Evolutionary conservation across 768 basidiomycete genomes (phyloP).

Genomic region (Boletus sp.): DNA sequence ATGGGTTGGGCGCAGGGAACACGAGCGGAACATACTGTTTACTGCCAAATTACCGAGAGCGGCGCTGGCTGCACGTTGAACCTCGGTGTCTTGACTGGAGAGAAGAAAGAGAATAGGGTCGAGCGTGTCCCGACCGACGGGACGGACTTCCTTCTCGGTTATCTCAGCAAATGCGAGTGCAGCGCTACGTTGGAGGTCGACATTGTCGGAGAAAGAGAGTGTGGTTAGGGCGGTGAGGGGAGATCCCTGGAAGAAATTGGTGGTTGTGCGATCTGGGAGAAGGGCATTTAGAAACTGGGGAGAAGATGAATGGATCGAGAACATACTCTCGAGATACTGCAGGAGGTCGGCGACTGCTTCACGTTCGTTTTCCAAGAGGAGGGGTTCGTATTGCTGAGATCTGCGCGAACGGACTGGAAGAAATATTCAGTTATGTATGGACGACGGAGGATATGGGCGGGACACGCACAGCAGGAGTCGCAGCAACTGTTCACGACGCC

Average conservation of each 20-base stretch:
- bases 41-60: conserved; percentile 97
- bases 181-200: conserved; percentile 96
- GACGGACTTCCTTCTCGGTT: conserved; percentile 98
- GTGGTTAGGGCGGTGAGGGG: conserved; percentile 93
- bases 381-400: conserved; percentile 83
- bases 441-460: conserved; percentile 6
- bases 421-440: conserved; percentile 19
- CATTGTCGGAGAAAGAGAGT: conserved; percentile 97
- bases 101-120: conserved; percentile 98
- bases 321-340: conserved; percentile 94
- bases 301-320: conserved; percentile 2
- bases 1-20: conserved; percentile 9
- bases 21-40: conserved; percentile 68
- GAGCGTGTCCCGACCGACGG: conserved; percentile 93
- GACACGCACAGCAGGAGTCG: conserved; percentile 71
- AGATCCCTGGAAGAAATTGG: conserved; percentile 95
- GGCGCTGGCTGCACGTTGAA: conserved; percentile 96
- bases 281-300: neutral
- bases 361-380: conserved; percentile 88
- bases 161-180: conserved; percentile 99
- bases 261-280: conserved; percentile 78
- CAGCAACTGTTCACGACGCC: conserved; percentile 79
- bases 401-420: conserved; percentile 70
- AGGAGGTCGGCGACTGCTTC: conserved; percentile 97
- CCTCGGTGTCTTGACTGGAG: conserved; percentile 97